Evolutionary conservation across 2,329 filamentous ascomycete genomes (phyloP), one percentile per base, ranked within the genome.

Genomic region (Diaporthe aspalathi): DNA sequence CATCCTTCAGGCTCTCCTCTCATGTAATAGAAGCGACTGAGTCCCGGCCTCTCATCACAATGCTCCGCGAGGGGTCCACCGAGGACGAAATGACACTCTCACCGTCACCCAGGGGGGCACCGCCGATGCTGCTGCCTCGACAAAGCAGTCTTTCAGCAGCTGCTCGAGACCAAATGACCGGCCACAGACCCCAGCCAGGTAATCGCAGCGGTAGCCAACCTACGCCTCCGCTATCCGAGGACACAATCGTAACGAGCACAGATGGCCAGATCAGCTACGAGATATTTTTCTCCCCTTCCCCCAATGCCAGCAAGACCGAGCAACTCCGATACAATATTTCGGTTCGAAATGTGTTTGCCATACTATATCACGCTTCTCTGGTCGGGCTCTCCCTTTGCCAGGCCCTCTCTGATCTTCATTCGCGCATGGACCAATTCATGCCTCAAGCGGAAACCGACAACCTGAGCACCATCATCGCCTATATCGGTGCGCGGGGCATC

Each of bases 271-370:
- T 90, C 53, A 87, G 85, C 2, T 90, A 90, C 71, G 86, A 91
- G 76, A 87, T 93, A 78, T 89, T 87, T 80, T 91, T 93, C 72
- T 86, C 90, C 0, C 84, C 89, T 0, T 89, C 89, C 0, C 74
- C 83, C 1, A 84, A 86, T 47, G 75, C 87, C 49, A 84, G 76
- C 75, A 85, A 80, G 76, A 79, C 79, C 22, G 87, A 85, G 52
- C 86, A 85, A 68, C 83, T 86, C 1, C 83, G 89, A 1, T 85
- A 92, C 73, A 89, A 91, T 74, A 84, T 93, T 57, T 90, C 91
- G 0, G 91, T 91, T 0, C 87, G 91, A 24, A 93, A 93, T 75
- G 87, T 93, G 54, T 89, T 93, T 75, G 91, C 91, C 0, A 80
- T 93, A 43, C 79, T 93, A 2, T 90, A 89, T 75, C 85, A 89